These are phyloP conservation scores for Penicillium sp. DNA, from an alignment of 2,329 filamentous ascomycete species.

Conservation along the genomic window DNA sequence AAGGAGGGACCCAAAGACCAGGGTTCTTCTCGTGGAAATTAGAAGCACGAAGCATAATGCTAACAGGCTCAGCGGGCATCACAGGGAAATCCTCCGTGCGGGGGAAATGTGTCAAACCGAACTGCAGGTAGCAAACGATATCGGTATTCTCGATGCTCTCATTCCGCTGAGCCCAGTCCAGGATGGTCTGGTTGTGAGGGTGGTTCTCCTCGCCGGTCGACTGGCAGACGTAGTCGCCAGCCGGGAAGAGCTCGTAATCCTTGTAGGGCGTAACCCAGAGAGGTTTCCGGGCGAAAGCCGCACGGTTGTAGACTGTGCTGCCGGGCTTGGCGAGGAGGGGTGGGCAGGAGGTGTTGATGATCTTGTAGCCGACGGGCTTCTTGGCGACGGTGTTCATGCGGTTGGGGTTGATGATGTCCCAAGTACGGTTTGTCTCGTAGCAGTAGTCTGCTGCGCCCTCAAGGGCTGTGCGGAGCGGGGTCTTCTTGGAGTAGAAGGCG, in stretches of 20 bases:
- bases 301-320: conserved; percentile 57
- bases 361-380: conserved; percentile 30
- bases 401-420: conserved; percentile 31
- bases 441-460: conserved; percentile 53
- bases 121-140: conserved; percentile 58
- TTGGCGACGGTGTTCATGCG: conserved; percentile 23
- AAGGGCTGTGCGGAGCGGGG: conserved; percentile 41
- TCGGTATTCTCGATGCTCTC: conserved; percentile 57
- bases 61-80: conserved; percentile 60
- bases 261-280: conserved; percentile 59
- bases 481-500: conserved; percentile 60
- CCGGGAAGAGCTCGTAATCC: conserved; percentile 60
- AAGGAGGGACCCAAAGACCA: conserved; percentile 56
- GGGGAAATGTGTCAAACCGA: conserved; percentile 57
- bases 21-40: conserved; percentile 62
- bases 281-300: conserved; percentile 59
- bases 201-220: conserved; percentile 45
- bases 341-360: conserved; percentile 29
- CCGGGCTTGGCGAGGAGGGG: conserved; percentile 51
- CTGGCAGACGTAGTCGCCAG: conserved; percentile 62
- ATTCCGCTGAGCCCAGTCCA: conserved; percentile 41
- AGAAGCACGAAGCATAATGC: conserved; percentile 57
- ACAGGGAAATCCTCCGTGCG: conserved; percentile 57
- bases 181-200: conserved; percentile 47
- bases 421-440: conserved; percentile 46